Evolutionary conservation across 1,284 basidiomycete species (phyloP), one percentile per base, ranked within the genome.

Genomic region (Cryptococcus sp.): DNA sequence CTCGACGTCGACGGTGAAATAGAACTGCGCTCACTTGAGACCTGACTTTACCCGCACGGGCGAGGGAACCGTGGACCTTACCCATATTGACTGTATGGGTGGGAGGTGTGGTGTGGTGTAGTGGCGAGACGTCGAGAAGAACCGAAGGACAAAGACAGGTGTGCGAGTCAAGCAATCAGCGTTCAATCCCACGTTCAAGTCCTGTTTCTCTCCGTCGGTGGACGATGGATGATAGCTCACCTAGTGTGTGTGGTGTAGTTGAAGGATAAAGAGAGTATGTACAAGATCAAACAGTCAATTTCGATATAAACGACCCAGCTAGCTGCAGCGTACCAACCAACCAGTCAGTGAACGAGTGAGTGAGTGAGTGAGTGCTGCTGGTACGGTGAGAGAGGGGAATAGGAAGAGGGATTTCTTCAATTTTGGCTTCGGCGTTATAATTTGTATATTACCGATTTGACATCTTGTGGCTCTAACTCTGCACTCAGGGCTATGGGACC

Each of bases 31-130:
- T 68, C 66, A 77, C 75, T 83, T 96, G 93, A 74, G 90, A 91
- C 85, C 92, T 96, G 87, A 98, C 94, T 88, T 98, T 97, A 82
- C 93, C 94, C 82, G 93, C 94, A 87, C 95, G 94, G 82, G 94
- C 94, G 84, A 98, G 93, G 80, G 94, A 97, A 82, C 95, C 94
- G 90, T 98, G 94, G 84, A 97, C 95, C 79, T 83, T 83, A 75
- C 82, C 82, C 82, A 82, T 83, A 51, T 60, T 78, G 76, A 61
- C 66, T 73, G 57, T 58, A 55, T 8, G 51, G 23, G 53, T 25
- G 20, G 25, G 16, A 3, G 50, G 23, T 42, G 23, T 23, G 27
- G 35, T 41, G 42, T 23, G 35, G 31, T 27, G 20, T 35, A 16
- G 54, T 35, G 48, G 45, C 50, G 31, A 57, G 19, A 25, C 15